Evolutionary conservation across 495 filamentous ascomycete genomes (phyloP).

Genomic region (Cercophora newfieldiana): DNA sequence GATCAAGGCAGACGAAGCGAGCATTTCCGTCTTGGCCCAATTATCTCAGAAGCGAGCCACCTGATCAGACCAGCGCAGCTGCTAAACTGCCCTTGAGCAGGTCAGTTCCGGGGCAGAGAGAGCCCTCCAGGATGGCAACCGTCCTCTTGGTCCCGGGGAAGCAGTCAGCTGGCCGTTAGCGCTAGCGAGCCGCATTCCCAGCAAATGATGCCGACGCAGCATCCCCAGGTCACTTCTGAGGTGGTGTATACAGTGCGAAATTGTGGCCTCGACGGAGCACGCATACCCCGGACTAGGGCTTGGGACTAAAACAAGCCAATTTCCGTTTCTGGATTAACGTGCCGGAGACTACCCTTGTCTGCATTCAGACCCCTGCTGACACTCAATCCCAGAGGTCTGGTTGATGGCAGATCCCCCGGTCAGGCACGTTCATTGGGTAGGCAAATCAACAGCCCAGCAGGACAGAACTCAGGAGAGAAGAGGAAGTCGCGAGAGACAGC

Average conservation of each 20-base stretch:
- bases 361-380: constrained; percentile 16
- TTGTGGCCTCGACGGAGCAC: neutral
- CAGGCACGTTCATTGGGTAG: constrained; percentile 15
- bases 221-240: neutral
- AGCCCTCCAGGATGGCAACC: neutral
- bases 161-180: constrained; percentile 12
- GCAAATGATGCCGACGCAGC: neutral
- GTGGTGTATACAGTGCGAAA: constrained; percentile 5
- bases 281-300: constrained; percentile 19
- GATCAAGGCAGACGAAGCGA: too few relatives aligned
- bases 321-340: constrained; percentile 13
- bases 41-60: too few relatives aligned
- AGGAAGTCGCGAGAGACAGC: neutral
- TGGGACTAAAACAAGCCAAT: constrained; percentile 15
- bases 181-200: neutral
- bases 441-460: constrained; percentile 7
- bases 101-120: neutral
- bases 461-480: constrained; percentile 7
- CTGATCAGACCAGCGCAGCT: too few relatives aligned
- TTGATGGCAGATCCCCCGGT: constrained; percentile 21
- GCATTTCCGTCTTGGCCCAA: too few relatives aligned
- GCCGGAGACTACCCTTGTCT: constrained; percentile 19
- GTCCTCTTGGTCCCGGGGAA: constrained; percentile 19
- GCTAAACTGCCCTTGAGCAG: too few relatives aligned
- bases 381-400: constrained; percentile 22